phyloP scores from a whole-genome alignment of 148 eudicot genomes.

The Simmondsia chinensis region DNA sequence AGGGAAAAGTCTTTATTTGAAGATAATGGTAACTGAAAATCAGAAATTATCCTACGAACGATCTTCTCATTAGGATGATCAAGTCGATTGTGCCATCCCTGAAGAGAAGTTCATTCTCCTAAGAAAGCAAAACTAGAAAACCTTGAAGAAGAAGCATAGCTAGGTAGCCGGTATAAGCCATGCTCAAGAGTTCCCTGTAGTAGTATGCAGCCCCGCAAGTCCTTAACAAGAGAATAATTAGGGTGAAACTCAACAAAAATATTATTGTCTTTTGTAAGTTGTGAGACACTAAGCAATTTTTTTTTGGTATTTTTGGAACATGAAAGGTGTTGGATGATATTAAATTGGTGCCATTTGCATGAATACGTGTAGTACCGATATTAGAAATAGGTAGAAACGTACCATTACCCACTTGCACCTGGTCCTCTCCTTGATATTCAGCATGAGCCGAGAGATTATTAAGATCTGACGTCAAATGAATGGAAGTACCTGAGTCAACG shows the following conservation, averaged over 20 bases:
- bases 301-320: not conserved
- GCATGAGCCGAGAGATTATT: too few relatives aligned
- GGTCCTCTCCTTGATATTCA: too few relatives aligned
- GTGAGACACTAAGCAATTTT: not conserved
- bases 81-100: not conserved
- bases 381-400: not conserved
- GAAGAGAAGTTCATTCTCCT: not conserved
- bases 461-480: too few relatives aligned
- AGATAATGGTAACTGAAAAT: not conserved
- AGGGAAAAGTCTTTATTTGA: not conserved
- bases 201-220: not conserved
- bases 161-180: not conserved
- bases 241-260: constrained; percentile 1
- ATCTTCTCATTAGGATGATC: too few relatives aligned
- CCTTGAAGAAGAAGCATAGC: not conserved
- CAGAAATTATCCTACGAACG: not conserved
- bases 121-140: not conserved
- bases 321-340: not conserved
- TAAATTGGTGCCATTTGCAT: not conserved
- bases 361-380: not conserved
- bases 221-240: constrained; percentile 3
- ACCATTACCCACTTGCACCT: too few relatives aligned
- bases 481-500: too few relatives aligned
- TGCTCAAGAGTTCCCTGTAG: not conserved
- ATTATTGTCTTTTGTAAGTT: not conserved